These are phyloP conservation scores for Trichophyton verrucosum DNA, from an alignment of 2,329 filamentous ascomycete genomes.

Conservation along the genomic window DNA sequence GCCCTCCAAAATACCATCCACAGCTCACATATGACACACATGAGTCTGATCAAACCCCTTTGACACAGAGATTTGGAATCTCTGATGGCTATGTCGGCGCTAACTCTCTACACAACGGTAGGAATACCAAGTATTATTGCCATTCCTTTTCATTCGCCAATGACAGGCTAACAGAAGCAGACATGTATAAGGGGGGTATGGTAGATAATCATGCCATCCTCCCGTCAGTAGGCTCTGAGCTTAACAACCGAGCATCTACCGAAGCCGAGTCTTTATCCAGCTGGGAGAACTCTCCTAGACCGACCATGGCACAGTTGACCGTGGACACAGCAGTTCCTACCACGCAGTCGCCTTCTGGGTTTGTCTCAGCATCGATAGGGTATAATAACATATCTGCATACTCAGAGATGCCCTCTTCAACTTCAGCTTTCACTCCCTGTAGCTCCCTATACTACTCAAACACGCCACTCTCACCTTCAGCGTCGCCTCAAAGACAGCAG, in stretches of 20 bases:
- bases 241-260: constrained; percentile 4
- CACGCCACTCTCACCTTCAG: constrained; percentile 58
- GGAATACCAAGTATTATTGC: not conserved
- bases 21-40: constrained; percentile 7
- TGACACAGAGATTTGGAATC: constrained; percentile 7
- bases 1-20: constrained; percentile 4
- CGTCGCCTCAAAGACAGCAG: constrained; percentile 6
- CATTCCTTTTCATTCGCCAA: not conserved
- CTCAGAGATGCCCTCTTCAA: constrained; percentile 53
- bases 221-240: not conserved
- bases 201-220: not conserved
- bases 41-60: constrained; percentile 6
- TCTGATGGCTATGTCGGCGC: constrained; percentile 3
- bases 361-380: constrained; percentile 50
- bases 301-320: constrained; percentile 9
- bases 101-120: constrained; percentile 5
- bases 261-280: constrained; percentile 4
- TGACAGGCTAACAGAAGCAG: not conserved
- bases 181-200: not conserved
- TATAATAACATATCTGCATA: constrained; percentile 58
- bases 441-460: constrained; percentile 57
- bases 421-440: constrained; percentile 47
- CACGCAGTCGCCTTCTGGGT: constrained; percentile 61
- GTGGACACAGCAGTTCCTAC: constrained; percentile 22
- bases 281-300: constrained; percentile 8